Percentiles rank a stretch among this genome's conserved stretches.
Evolutionary conservation across 2,329 filamentous ascomycete genomes (phyloP).

Genomic region (Pyricularia sp.): DNA sequence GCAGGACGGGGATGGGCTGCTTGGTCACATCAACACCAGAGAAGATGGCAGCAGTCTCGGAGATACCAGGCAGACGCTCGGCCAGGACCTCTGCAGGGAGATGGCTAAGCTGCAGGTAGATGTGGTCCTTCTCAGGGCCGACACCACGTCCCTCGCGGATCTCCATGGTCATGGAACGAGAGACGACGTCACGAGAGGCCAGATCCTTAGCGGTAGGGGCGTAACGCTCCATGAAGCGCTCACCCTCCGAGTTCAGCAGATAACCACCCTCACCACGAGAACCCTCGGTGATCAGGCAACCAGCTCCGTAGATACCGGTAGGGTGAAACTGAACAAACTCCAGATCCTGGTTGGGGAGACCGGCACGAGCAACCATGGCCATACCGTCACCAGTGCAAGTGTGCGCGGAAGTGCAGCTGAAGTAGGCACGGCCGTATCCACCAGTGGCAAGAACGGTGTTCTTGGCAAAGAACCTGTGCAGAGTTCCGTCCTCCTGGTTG

Average conservation of each 20-base stretch:
- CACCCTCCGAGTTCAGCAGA: conserved; percentile 92
- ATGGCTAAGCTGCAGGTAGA: conserved; percentile 95
- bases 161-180: conserved; percentile 95
- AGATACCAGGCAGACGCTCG: conserved; percentile 95
- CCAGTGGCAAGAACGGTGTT: conserved; percentile 95
- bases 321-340: conserved; percentile 99
- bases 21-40: conserved; percentile 93
- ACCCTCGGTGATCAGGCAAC: conserved; percentile 94
- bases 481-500: conserved; percentile 96
- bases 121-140: conserved; percentile 93
- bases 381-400: conserved; percentile 98
- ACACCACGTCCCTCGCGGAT: conserved; percentile 96
- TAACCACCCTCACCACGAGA: conserved; percentile 97
- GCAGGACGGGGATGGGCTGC: conserved; percentile 91
- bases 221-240: conserved; percentile 99
- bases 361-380: conserved; percentile 97
- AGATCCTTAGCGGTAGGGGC: conserved; percentile 97
- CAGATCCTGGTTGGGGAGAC: conserved; percentile 96
- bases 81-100: conserved; percentile 82
- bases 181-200: conserved; percentile 90
- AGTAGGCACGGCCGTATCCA: conserved; percentile 96
- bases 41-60: conserved; percentile 95
- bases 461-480: conserved; percentile 92
- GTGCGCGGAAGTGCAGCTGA: conserved; percentile 95
- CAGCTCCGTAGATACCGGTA: conserved; percentile 96